These are phyloP conservation scores for Gaillardinia entomophila DNA, from an alignment of 805 yeast genomes.

Conservation along the genomic window DNA sequence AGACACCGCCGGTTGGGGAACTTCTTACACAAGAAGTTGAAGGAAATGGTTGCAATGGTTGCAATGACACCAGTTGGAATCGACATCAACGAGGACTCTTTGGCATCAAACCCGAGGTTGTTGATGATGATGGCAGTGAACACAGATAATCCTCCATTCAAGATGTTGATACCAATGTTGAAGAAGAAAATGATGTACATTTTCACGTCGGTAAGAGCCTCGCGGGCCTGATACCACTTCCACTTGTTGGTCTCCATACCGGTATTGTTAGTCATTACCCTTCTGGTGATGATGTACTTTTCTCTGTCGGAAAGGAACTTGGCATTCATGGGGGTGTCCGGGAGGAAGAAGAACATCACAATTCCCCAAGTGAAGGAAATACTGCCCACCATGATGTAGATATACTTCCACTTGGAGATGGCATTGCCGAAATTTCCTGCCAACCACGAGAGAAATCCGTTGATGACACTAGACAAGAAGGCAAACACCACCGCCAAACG, in stretches of 20 bases:
- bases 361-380: slow-evolving; percentile 2
- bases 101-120: slow-evolving; percentile 16
- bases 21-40: slow-evolving; percentile 26
- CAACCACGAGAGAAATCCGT: slow-evolving; percentile 16
- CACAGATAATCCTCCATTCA: slow-evolving; percentile 25
- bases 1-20: slow-evolving; percentile 11
- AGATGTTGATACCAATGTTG: slow-evolving; percentile 20
- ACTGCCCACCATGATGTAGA: slow-evolving; percentile 1
- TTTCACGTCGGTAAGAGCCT: slow-evolving; percentile 14
- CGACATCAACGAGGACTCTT: slow-evolving; percentile 16
- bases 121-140: slow-evolving; percentile 24
- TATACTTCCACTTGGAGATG: slow-evolving; percentile 1
- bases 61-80: slow-evolving; percentile 27
- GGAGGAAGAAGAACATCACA: slow-evolving; percentile 7
- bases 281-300: slow-evolving; percentile 8
- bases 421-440: slow-evolving; percentile 8
- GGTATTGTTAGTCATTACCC: slow-evolving; percentile 9
- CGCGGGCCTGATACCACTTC: slow-evolving; percentile 14
- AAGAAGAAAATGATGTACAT: slow-evolving; percentile 15
- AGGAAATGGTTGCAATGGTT: slow-evolving; percentile 18
- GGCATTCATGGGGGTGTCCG: slow-evolving; percentile 13
- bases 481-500: slow-evolving; percentile 13
- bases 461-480: slow-evolving; percentile 16
- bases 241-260: slow-evolving; percentile 12
- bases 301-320: slow-evolving; percentile 11